These are phyloP conservation scores for Cytospora leucostoma DNA, from an alignment of 2,329 filamentous ascomycete genomes.

Conservation along the genomic window DNA sequence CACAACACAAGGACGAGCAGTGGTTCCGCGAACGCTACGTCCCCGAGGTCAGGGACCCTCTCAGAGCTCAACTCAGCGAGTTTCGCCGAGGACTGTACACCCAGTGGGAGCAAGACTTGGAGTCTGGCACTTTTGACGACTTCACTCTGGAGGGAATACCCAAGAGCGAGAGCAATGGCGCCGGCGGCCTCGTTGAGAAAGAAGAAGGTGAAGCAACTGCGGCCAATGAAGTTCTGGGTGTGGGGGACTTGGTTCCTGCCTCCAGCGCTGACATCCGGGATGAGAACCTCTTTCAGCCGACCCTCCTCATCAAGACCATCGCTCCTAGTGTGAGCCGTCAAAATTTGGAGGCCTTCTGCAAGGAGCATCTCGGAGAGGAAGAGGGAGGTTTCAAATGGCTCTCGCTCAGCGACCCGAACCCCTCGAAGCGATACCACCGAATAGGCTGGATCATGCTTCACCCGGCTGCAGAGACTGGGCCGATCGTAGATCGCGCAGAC, in stretches of 20 bases:
- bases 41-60: constrained; percentile 73
- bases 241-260: constrained; percentile 84
- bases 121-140: constrained; percentile 85
- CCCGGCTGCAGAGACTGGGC: constrained; percentile 67
- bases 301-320: constrained; percentile 95
- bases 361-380: constrained; percentile 87
- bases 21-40: constrained; percentile 98
- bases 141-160: constrained; percentile 93
- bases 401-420: constrained; percentile 94
- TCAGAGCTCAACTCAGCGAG: constrained; percentile 75
- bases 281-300: constrained; percentile 84
- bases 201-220: constrained; percentile 94
- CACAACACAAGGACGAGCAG: constrained; percentile 90
- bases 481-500: constrained; percentile 70
- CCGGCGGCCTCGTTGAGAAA: constrained; percentile 83
- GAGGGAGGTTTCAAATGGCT: constrained; percentile 95
- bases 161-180: constrained; percentile 87
- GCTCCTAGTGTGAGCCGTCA: constrained; percentile 92
- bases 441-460: constrained; percentile 99
- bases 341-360: constrained; percentile 92
- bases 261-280: constrained; percentile 85
- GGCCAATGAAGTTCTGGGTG: constrained; percentile 87
- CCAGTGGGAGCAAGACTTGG: constrained; percentile 88
- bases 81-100: constrained; percentile 77
- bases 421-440: constrained; percentile 92